phyloP scores from a whole-genome alignment of 78 protist species.

The Planoprotostelium fungivorum region DNA sequence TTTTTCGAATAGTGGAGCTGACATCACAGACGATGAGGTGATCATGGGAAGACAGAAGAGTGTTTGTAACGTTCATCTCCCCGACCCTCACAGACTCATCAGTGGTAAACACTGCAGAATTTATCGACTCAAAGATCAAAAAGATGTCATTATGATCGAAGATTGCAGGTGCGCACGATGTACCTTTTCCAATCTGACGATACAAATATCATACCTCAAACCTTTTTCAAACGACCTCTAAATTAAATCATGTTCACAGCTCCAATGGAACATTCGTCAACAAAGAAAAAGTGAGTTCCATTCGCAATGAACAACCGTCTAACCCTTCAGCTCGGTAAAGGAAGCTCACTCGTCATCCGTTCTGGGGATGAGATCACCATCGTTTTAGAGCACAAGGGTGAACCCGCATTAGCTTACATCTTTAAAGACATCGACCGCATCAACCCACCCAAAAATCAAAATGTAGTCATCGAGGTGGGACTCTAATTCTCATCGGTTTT shows the following conservation, averaged over 20 bases:
- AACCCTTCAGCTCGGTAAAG: neutral
- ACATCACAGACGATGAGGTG: neutral
- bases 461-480: neutral
- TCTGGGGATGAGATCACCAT: neutral
- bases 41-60: neutral
- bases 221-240: neutral
- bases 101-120: neutral
- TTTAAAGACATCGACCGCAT: neutral
- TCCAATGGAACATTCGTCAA: neutral
- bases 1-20: neutral
- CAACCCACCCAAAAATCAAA: too few relatives aligned
- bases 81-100: neutral
- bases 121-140: neutral
- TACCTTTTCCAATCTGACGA: neutral
- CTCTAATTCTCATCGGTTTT: too few relatives aligned
- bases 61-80: neutral
- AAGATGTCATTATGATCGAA: neutral
- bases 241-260: neutral
- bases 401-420: neutral
- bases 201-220: neutral
- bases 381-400: neutral
- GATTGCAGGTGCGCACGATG: neutral
- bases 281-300: neutral
- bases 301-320: neutral
- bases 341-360: neutral